Conservation (phyloP, 192 early-diverging fungal species). For the Coemansia sp. region DNA sequence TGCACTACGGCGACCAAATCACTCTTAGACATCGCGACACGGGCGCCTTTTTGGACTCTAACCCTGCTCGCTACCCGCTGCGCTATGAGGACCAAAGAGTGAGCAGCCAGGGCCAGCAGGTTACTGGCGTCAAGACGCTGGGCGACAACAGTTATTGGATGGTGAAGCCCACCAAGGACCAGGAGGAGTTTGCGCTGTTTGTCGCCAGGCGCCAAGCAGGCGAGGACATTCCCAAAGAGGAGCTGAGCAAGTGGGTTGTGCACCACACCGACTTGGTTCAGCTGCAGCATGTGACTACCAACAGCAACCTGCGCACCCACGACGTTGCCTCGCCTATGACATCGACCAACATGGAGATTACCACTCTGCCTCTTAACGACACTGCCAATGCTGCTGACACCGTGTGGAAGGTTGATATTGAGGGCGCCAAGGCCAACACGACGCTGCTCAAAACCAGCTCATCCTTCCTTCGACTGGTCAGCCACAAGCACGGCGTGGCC, state of each 20-base stretch:
- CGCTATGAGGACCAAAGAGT: conserved; percentile 89
- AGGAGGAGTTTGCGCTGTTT: conserved; percentile 18
- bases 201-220: conserved; percentile 19
- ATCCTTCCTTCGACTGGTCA: conserved; percentile 51
- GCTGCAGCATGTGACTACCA: conserved; percentile 56
- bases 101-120: conserved; percentile 81
- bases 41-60: conserved; percentile 75
- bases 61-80: conserved; percentile 72
- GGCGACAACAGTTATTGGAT: conserved; percentile 66
- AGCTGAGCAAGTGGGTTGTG: conserved; percentile 53
- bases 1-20: conserved; percentile 79
- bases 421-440: conserved; percentile 30
- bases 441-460: conserved; percentile 30
- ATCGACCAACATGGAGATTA: conserved; percentile 77
- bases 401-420: conserved; percentile 61
- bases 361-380: conserved; percentile 50
- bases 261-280: conserved; percentile 59
- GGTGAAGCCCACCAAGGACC: conserved; percentile 48
- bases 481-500: conserved; percentile 66
- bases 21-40: conserved; percentile 75
- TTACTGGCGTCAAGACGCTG: conserved; percentile 60
- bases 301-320: conserved; percentile 63
- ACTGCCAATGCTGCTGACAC: conserved; percentile 33
- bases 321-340: conserved; percentile 76
- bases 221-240: conserved; percentile 22